phyloP scores from a whole-genome alignment of 768 basidiomycete species.

The Suillus discolor region DNA sequence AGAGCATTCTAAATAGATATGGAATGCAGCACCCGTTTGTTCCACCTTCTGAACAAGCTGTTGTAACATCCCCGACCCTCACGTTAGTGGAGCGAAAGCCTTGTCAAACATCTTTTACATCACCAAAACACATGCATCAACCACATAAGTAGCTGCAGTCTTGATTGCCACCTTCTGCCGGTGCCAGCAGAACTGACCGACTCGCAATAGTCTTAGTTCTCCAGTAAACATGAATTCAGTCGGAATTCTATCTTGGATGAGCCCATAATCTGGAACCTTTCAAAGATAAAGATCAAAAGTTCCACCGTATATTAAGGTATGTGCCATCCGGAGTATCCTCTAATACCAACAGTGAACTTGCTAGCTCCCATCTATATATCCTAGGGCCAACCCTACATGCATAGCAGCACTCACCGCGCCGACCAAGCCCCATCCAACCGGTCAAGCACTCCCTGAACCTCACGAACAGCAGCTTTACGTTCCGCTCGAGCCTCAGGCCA shows the following conservation, averaged over 20 bases:
- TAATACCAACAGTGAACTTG: not conserved
- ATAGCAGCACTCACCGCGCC: conserved; percentile 17
- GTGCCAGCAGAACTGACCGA: too few relatives aligned
- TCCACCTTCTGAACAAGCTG: not conserved
- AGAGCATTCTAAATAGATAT: not conserved
- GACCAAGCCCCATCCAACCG: conserved; percentile 75
- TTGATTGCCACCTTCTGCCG: too few relatives aligned
- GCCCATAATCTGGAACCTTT: not conserved
- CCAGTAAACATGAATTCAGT: too few relatives aligned
- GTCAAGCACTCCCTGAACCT: conserved; percentile 83
- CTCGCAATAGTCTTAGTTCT: too few relatives aligned
- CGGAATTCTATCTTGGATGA: not conserved
- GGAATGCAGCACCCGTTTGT: not conserved
- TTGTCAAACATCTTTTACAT: too few relatives aligned
- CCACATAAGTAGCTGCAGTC: too few relatives aligned
- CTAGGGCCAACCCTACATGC: not conserved
- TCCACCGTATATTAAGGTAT: not conserved
- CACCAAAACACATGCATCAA: too few relatives aligned
- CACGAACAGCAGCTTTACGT: conserved; percentile 84
- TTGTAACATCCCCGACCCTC: too few relatives aligned
- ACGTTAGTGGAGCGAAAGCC: too few relatives aligned
- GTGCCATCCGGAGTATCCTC: not conserved
- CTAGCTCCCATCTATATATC: not conserved
- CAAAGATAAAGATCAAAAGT: not conserved
- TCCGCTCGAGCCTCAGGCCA: conserved; percentile 81